Evolutionary conservation across 2,329 filamentous ascomycete genomes (phyloP).

Genomic region (Aspergillus fischeri): DNA sequence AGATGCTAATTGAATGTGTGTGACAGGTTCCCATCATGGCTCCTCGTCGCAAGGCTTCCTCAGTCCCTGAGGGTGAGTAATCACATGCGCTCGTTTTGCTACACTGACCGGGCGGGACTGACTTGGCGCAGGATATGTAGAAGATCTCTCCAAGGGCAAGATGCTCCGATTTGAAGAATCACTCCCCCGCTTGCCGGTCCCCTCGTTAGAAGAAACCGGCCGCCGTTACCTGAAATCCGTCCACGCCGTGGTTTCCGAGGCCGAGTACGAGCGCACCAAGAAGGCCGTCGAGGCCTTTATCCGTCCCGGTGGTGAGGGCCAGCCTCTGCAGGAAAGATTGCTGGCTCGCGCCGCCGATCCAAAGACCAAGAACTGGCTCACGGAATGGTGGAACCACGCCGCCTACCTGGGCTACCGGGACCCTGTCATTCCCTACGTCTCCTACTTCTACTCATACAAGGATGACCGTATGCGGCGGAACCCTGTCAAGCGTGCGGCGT

Average conservation of each 20-base stretch:
- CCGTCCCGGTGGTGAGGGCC: slow-evolving; percentile 76
- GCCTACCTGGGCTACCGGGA: slow-evolving; percentile 93
- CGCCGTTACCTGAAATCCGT: slow-evolving; percentile 64
- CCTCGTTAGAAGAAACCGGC: slow-evolving; percentile 60
- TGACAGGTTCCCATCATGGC: slow-evolving; percentile 38
- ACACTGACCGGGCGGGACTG: not conserved
- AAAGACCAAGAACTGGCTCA: slow-evolving; percentile 85
- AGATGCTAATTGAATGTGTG: slow-evolving; percentile 7
- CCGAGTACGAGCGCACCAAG: slow-evolving; percentile 60
- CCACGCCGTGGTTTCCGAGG: slow-evolving; percentile 56
- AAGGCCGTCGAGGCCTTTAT: slow-evolving; percentile 86
- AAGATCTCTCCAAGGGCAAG: slow-evolving; percentile 58
- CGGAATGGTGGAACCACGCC: slow-evolving; percentile 96
- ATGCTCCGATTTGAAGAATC: slow-evolving; percentile 67
- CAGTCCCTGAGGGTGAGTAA: slow-evolving; percentile 43
- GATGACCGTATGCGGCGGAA: slow-evolving; percentile 86
- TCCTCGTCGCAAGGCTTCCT: slow-evolving; percentile 41
- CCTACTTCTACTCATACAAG: slow-evolving; percentile 98
- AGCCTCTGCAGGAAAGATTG: slow-evolving; percentile 82
- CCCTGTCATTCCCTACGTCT: slow-evolving; percentile 94
- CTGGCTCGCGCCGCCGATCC: slow-evolving; percentile 74
- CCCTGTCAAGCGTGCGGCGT: slow-evolving; percentile 87
- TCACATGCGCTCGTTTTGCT: slow-evolving; percentile 15
- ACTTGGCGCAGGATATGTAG: slow-evolving; percentile 54
- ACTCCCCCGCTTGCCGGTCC: slow-evolving; percentile 59